Conservation (phyloP, 176 grass and related monocot genomes). For the Oryza meridionalis region DNA sequence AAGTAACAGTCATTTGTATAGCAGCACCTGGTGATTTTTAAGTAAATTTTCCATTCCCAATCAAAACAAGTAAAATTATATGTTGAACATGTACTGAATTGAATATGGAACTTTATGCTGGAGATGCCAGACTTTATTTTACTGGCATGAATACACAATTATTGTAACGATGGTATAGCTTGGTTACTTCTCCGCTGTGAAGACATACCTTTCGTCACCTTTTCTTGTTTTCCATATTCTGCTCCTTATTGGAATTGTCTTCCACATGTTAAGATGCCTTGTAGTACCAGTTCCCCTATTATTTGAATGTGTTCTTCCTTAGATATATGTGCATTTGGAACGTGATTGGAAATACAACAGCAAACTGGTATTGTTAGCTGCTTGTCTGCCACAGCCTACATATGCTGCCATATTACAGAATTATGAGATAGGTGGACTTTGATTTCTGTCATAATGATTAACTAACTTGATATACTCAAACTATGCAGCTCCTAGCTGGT, state of each 20-base stretch:
- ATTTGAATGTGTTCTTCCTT: neutral
- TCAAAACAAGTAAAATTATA: neutral
- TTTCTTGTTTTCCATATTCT: neutral
- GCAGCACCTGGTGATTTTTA: constrained; percentile 1
- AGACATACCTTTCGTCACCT: neutral
- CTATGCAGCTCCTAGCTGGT: neutral
- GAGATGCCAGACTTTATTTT: constrained; percentile 2
- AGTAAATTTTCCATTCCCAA: neutral
- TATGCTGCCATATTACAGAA: constrained; percentile 26
- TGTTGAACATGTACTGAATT: neutral
- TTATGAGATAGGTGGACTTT: neutral
- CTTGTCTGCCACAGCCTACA: neutral
- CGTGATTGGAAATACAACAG: neutral
- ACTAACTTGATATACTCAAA: neutral
- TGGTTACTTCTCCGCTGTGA: neutral
- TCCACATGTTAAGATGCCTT: constrained; percentile 12
- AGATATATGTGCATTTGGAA: constrained; percentile 7
- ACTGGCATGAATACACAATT: neutral
- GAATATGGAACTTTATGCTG: neutral
- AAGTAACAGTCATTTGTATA: neutral
- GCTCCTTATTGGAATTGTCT: neutral
- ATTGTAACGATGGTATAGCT: neutral
- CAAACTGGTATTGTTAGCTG: neutral
- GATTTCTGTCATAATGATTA: neutral
- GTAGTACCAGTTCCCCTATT: neutral